These are phyloP conservation scores for Chlorella sp. DNA, from an alignment of 139 green algal genomes.

Conservation along the genomic window DNA sequence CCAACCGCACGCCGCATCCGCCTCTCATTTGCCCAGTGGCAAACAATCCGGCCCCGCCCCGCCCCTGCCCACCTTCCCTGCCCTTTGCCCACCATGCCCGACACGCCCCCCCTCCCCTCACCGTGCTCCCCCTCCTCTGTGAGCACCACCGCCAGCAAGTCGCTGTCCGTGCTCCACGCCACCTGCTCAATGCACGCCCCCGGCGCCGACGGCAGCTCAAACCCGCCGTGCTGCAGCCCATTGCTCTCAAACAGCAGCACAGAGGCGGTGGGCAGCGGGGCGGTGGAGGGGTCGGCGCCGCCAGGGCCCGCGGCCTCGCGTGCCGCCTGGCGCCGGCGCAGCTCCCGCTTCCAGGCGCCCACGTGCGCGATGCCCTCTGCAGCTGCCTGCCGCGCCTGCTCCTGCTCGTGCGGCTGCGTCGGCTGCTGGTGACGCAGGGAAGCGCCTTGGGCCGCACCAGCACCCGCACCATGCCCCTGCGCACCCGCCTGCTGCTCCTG, in stretches of 20 bases:
- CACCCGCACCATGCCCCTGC: not conserved
- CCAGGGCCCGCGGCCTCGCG: not conserved
- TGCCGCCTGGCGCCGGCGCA: conserved; percentile 19
- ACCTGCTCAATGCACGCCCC: conserved; percentile 42
- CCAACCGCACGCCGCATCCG: too few relatives aligned
- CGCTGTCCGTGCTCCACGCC: conserved; percentile 84
- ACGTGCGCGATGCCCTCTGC: conserved; percentile 33
- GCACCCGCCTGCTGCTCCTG: not conserved
- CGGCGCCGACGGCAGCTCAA: conserved; percentile 63
- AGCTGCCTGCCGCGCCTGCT: conserved; percentile 1
- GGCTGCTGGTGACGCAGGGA: not conserved
- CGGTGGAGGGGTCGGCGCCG: not conserved
- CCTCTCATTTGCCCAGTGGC: not conserved
- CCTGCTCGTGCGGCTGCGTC: not conserved
- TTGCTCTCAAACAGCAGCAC: conserved; percentile 93
- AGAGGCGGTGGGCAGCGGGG: not conserved
- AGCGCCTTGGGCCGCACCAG: not conserved
- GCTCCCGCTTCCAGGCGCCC: conserved; percentile 46
- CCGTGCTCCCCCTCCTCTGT: not conserved
- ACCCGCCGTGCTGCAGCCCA: conserved; percentile 86
- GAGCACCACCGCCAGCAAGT: conserved; percentile 81
- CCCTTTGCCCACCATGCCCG: not conserved
- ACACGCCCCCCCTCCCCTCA: not conserved
- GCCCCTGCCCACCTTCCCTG: not conserved
- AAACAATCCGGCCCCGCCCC: not conserved